phyloP scores from a whole-genome alignment of 2,329 filamentous ascomycete species.

The Arthrobotrys megalospora region DNA sequence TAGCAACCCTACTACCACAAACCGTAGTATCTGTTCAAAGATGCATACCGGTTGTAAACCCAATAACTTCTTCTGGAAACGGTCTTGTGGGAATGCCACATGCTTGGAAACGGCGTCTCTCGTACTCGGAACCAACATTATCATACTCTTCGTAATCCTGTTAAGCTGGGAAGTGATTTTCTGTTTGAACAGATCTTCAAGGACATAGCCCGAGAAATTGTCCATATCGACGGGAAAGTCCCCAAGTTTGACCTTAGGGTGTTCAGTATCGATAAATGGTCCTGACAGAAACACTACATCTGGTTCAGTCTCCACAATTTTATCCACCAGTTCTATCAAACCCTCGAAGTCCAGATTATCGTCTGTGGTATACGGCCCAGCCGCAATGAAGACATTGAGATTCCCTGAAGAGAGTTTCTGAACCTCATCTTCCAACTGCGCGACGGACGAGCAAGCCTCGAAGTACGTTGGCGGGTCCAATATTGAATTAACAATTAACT shows the following conservation, averaged over 20 bases:
- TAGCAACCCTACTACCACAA: neutral
- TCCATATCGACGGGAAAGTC: constrained; percentile 83
- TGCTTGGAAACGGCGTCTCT: constrained; percentile 86
- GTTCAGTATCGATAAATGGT: constrained; percentile 91
- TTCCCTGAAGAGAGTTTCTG: constrained; percentile 75
- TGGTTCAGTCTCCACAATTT: constrained; percentile 80
- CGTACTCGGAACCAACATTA: constrained; percentile 76
- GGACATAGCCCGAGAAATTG: constrained; percentile 75
- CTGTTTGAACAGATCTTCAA: constrained; percentile 86
- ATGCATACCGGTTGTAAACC: constrained; percentile 59
- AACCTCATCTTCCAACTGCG: constrained; percentile 76
- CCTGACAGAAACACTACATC: constrained; percentile 86
- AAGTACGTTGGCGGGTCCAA: constrained; percentile 82
- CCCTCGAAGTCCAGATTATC: constrained; percentile 93
- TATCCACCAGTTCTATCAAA: constrained; percentile 83
- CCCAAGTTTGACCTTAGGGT: constrained; percentile 85
- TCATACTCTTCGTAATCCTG: constrained; percentile 77
- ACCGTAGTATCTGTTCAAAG: neutral
- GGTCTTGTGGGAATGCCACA: constrained; percentile 82
- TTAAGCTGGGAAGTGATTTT: constrained; percentile 82
- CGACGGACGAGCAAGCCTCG: constrained; percentile 78
- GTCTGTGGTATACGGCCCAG: constrained; percentile 92
- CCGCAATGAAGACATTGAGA: constrained; percentile 81
- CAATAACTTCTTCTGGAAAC: constrained; percentile 52
- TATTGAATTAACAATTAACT: constrained; percentile 84